phyloP scores from a whole-genome alignment of 768 basidiomycete species.

The Tubosaeta sp. region DNA sequence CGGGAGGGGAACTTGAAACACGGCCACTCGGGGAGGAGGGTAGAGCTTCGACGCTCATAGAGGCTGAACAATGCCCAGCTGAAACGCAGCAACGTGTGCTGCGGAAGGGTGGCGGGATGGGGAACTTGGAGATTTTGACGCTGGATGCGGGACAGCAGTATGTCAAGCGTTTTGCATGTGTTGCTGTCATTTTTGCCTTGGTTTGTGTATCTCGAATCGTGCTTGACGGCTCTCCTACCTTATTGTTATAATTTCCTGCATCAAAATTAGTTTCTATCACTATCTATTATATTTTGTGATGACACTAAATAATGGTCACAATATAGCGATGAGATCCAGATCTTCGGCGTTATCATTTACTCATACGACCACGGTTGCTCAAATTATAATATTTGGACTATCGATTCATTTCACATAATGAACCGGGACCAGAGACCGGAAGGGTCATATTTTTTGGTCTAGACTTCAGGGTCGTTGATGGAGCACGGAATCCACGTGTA shows the following conservation, averaged over 20 bases:
- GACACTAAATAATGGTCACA: neutral
- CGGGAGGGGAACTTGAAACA: constrained; percentile 9
- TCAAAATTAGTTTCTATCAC: neutral
- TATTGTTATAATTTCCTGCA: neutral
- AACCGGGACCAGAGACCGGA: neutral
- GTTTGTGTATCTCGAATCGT: constrained; percentile 13
- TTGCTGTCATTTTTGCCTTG: constrained; percentile 13
- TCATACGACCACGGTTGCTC: neutral
- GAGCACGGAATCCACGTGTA: constrained; percentile 8
- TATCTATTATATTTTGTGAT: constrained; percentile 2
- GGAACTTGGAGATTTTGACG: neutral
- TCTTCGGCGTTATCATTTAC: neutral
- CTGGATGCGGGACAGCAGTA: neutral
- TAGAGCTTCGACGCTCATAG: constrained; percentile 15
- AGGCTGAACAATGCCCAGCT: constrained; percentile 7
- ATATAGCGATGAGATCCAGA: neutral
- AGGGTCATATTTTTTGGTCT: neutral
- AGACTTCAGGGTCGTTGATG: neutral
- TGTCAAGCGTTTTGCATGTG: constrained; percentile 10
- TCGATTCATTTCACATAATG: neutral
- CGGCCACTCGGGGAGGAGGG: constrained; percentile 22
- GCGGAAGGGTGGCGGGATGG: constrained; percentile 5
- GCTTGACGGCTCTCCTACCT: constrained; percentile 1
- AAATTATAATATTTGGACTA: neutral
- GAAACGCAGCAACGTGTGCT: constrained; percentile 15